phyloP scores from a whole-genome alignment of 768 basidiomycete genomes.

The Tylopilus balloui region DNA sequence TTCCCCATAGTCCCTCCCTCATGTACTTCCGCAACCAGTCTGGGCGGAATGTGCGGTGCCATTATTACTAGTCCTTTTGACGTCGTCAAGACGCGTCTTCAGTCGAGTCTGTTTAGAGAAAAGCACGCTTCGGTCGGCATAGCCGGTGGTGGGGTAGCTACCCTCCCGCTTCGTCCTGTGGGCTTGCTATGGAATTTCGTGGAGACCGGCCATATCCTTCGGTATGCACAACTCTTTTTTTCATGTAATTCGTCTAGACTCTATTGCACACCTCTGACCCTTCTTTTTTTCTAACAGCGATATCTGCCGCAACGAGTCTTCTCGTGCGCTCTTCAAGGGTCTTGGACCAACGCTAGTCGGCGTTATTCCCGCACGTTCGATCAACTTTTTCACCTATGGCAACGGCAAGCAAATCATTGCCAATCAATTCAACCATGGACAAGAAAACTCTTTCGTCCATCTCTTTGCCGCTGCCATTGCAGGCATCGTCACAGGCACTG shows the following conservation, averaged over 20 bases:
- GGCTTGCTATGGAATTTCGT: slow-evolving; percentile 89
- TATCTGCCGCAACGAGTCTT: slow-evolving; percentile 85
- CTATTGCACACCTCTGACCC: neutral
- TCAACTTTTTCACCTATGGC: slow-evolving; percentile 97
- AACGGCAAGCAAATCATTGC: slow-evolving; percentile 94
- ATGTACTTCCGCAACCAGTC: slow-evolving; percentile 38
- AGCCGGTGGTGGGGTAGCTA: slow-evolving; percentile 31
- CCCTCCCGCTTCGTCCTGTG: slow-evolving; percentile 32
- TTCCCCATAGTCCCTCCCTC: neutral
- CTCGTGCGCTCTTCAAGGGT: slow-evolving; percentile 88
- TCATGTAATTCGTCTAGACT: neutral
- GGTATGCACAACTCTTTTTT: slow-evolving; percentile 40
- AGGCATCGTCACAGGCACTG: slow-evolving; percentile 81
- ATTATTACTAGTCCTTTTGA: slow-evolving; percentile 97
- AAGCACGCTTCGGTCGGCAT: slow-evolving; percentile 34
- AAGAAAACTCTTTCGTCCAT: slow-evolving; percentile 84
- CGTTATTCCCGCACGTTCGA: slow-evolving; percentile 91
- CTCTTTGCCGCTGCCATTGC: slow-evolving; percentile 81
- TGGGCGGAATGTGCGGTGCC: slow-evolving; percentile 97
- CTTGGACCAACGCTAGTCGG: slow-evolving; percentile 93
- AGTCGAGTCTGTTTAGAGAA: slow-evolving; percentile 77
- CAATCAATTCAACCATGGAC: slow-evolving; percentile 63
- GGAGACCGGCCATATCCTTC: slow-evolving; percentile 86
- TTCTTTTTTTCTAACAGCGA: slow-evolving; percentile 45
- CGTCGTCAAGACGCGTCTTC: slow-evolving; percentile 95